These are phyloP conservation scores for Cantharellus anzutake DNA, from an alignment of 768 basidiomycete genomes.

Conservation along the genomic window DNA sequence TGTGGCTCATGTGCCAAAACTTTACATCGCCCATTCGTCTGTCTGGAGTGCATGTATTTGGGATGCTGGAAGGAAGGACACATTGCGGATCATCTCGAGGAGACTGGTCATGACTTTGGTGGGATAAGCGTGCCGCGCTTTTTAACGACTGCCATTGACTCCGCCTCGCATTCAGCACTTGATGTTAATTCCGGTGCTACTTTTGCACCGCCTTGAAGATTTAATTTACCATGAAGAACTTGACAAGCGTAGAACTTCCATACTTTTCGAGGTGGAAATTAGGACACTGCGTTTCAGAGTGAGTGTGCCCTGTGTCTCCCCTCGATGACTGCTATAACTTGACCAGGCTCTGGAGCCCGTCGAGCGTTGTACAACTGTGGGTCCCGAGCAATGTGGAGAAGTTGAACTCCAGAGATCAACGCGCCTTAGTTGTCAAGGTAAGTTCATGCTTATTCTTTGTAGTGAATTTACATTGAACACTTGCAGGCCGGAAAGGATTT, in stretches of 20 bases:
- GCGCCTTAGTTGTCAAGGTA: constrained; percentile 58
- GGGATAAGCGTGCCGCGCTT: constrained; percentile 15
- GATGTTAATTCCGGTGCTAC: constrained; percentile 58
- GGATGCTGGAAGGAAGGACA: constrained; percentile 56
- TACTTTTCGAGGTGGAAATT: constrained; percentile 38
- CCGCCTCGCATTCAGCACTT: constrained; percentile 29
- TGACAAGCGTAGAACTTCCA: constrained; percentile 26
- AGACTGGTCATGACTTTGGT: constrained; percentile 47
- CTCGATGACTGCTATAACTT: background rate
- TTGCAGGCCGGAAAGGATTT: constrained; percentile 51
- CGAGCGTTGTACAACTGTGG: constrained; percentile 35
- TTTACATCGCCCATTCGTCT: constrained; percentile 48
- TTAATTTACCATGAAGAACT: constrained; percentile 44
- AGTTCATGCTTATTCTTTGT: background rate
- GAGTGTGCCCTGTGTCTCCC: constrained; percentile 1
- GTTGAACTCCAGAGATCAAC: constrained; percentile 28
- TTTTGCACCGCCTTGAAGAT: constrained; percentile 52
- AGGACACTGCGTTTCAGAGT: constrained; percentile 43
- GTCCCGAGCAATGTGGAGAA: constrained; percentile 23
- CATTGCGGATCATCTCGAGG: constrained; percentile 34
- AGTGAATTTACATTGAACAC: background rate
- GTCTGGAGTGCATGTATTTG: constrained; percentile 47
- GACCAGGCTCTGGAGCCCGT: constrained; percentile 15
- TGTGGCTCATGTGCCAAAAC: constrained; percentile 40
- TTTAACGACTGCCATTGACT: background rate